Evolutionary conservation across 768 basidiomycete genomes (phyloP).

Genomic region (Xanthoconium stramineum): DNA sequence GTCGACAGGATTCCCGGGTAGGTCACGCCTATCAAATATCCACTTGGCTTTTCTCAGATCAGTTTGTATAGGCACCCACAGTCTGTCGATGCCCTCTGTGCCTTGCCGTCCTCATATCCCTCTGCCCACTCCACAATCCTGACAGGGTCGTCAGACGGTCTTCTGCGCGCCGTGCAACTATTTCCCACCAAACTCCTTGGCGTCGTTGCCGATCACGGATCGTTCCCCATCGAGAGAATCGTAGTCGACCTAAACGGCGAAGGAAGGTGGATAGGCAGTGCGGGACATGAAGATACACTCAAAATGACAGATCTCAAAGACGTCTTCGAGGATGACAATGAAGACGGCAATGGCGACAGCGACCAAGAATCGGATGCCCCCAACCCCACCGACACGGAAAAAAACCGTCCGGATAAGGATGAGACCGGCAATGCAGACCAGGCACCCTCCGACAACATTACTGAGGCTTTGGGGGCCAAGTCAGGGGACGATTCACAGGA

Average conservation of each 20-base stretch:
- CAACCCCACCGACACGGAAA: constrained; percentile 23
- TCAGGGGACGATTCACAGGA: constrained; percentile 24
- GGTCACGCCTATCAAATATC: constrained; percentile 20
- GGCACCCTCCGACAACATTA: constrained; percentile 1
- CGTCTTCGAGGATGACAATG: constrained; percentile 51
- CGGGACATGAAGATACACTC: constrained; percentile 83
- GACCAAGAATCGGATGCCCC: constrained; percentile 21
- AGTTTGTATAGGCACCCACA: constrained; percentile 70
- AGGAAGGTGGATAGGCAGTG: constrained; percentile 88
- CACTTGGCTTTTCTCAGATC: constrained; percentile 8
- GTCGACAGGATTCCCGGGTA: constrained; percentile 88
- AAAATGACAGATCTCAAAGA: constrained; percentile 82
- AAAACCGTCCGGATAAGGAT: constrained; percentile 14
- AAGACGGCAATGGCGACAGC: constrained; percentile 21
- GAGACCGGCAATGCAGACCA: constrained; percentile 8
- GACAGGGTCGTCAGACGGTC: constrained; percentile 90
- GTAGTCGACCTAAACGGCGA: constrained; percentile 55
- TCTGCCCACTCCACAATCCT: constrained; percentile 69
- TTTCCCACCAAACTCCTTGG: constrained; percentile 89
- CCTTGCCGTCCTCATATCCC: constrained; percentile 60
- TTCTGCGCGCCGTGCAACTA: constrained; percentile 82
- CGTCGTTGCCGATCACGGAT: constrained; percentile 87
- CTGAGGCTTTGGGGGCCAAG: constrained; percentile 8
- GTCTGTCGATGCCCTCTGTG: constrained; percentile 84
- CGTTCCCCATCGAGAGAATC: constrained; percentile 89